Evolutionary conservation across 2,329 filamentous ascomycete genomes (phyloP).

Genomic region (Epichloe uncinata): DNA sequence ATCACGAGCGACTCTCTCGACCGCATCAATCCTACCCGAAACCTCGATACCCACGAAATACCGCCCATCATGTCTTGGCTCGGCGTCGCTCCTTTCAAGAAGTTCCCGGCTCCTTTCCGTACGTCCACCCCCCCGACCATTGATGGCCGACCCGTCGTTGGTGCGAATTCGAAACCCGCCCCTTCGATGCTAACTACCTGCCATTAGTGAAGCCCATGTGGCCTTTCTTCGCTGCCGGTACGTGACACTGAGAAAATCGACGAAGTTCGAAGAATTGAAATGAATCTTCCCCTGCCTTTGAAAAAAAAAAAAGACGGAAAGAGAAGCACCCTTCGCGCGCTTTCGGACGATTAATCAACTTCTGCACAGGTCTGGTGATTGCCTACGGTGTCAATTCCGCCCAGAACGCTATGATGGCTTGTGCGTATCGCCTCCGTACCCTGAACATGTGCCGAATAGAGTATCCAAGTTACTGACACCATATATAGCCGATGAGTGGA

Average conservation of each 20-base stretch:
- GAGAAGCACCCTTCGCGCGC: background rate
- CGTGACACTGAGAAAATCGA: constrained; percentile 22
- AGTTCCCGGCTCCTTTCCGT: constrained; percentile 70
- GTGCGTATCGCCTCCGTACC: constrained; percentile 35
- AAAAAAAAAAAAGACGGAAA: no score
- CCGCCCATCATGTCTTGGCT: constrained; percentile 59
- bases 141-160: constrained; percentile 3
- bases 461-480: constrained; percentile 13
- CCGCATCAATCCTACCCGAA: constrained; percentile 15
- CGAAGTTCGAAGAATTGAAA: background rate
- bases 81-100: constrained; percentile 54
- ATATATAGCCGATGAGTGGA: constrained; percentile 71
- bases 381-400: constrained; percentile 84
- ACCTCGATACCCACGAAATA: constrained; percentile 23
- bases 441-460: background rate
- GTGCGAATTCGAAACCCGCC: constrained; percentile 11
- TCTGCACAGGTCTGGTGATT: constrained; percentile 62
- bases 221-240: constrained; percentile 94
- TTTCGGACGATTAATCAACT: background rate
- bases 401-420: constrained; percentile 61
- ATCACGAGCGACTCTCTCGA: background rate
- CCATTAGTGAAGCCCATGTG: constrained; percentile 71
- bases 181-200: constrained; percentile 9
- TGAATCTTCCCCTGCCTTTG: background rate
- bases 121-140: constrained; percentile 30